Conservation (phyloP, 129 eudicot genomes). For the Chrysanthemum lavandulifolium region DNA sequence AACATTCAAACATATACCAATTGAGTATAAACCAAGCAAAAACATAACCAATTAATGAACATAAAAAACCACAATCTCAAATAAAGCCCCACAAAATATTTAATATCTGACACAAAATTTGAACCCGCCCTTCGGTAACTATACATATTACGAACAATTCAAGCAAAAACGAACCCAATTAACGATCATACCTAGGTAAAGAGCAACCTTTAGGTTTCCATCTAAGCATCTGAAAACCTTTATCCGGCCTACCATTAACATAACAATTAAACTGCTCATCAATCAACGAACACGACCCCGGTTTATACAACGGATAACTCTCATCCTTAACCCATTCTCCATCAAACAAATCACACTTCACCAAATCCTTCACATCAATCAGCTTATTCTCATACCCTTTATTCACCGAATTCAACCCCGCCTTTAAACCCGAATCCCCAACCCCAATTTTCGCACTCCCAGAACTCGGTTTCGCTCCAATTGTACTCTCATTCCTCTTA, state of each 20-base stretch:
- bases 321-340: slow-evolving; percentile 81
- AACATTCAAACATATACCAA: not conserved
- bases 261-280: slow-evolving; percentile 71
- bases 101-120: no score
- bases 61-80: not conserved
- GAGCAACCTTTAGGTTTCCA: slow-evolving; percentile 77
- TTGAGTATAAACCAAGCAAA: slow-evolving; percentile 14
- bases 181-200: slow-evolving; percentile 54
- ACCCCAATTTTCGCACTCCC: not conserved
- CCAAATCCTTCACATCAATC: slow-evolving; percentile 31
- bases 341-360: slow-evolving; percentile 62
- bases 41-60: slow-evolving; percentile 4
- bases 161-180: no score
- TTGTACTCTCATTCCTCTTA: not conserved
- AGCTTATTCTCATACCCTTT: slow-evolving; percentile 17
- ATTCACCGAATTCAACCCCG: slow-evolving; percentile 6
- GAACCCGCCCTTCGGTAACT: no score
- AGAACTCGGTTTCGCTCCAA: not conserved
- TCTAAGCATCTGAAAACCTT: slow-evolving; percentile 49
- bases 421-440: not conserved
- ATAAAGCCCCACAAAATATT: no score
- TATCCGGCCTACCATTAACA: slow-evolving; percentile 66
- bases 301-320: slow-evolving; percentile 62
- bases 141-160: no score
- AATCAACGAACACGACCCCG: slow-evolving; percentile 70